Evolutionary conservation across 371 early-diverging fungal genomes (phyloP).

Genomic region (Haplosporangium sp.): DNA sequence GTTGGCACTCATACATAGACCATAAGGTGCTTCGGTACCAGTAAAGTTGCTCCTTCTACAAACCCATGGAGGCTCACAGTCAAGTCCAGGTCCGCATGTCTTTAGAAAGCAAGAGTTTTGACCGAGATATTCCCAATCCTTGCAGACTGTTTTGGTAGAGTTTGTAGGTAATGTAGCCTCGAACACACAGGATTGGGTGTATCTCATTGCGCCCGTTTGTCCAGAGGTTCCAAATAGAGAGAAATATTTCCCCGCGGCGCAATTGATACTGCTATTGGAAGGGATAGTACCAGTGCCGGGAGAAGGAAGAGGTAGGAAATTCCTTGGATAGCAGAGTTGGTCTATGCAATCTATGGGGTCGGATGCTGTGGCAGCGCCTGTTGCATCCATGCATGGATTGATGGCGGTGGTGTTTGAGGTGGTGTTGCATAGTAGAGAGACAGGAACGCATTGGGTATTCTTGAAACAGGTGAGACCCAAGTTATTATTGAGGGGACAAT

Average conservation of each 20-base stretch:
- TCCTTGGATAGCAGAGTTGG: slow-evolving; percentile 13
- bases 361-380: neutral
- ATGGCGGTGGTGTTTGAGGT: neutral
- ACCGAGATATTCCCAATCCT: slow-evolving; percentile 16
- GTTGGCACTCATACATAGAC: slow-evolving; percentile 25
- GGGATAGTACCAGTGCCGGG: slow-evolving; percentile 7
- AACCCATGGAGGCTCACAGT: slow-evolving; percentile 7
- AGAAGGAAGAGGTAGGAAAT: slow-evolving; percentile 15
- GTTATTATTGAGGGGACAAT: slow-evolving; percentile 9
- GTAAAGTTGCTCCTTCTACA: slow-evolving; percentile 6
- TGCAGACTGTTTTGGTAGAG: neutral
- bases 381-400: slow-evolving; percentile 3
- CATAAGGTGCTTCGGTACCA: neutral
- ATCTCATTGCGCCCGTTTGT: neutral
- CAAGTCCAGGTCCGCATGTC: slow-evolving; percentile 15
- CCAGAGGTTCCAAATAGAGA: slow-evolving; percentile 15
- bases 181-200: slow-evolving; percentile 14
- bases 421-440: slow-evolving; percentile 14
- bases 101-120: slow-evolving; percentile 13
- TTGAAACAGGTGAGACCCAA: slow-evolving; percentile 17
- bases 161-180: neutral
- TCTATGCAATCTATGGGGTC: slow-evolving; percentile 10
- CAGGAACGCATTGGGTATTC: slow-evolving; percentile 32
- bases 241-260: slow-evolving; percentile 15
- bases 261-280: slow-evolving; percentile 10